Conservation (phyloP, 139 green algal genomes). For the Zygnema circumcarinatum region DNA sequence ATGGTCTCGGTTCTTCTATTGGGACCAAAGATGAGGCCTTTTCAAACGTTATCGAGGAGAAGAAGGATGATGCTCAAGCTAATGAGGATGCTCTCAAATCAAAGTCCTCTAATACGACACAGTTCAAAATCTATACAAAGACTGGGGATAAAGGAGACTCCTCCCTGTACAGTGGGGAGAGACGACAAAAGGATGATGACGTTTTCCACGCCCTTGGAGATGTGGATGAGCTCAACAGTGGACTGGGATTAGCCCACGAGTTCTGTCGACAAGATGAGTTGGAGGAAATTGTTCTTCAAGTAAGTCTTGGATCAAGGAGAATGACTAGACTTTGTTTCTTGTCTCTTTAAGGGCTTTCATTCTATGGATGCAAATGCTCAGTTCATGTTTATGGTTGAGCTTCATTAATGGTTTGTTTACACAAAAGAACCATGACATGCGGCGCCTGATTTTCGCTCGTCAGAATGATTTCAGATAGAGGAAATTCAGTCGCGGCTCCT, state of each 20-base stretch:
- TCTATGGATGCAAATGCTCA: too few species aligned
- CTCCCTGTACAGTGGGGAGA: conserved; percentile 88
- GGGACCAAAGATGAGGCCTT: background rate
- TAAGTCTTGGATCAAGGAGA: conserved; percentile 7
- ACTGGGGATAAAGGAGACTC: conserved; percentile 78
- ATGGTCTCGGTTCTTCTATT: background rate
- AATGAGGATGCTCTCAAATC: background rate
- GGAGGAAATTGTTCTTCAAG: conserved; percentile 40
- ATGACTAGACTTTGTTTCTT: background rate
- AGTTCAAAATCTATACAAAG: conserved; percentile 49
- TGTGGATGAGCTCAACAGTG: conserved; percentile 92
- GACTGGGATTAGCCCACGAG: conserved; percentile 63
- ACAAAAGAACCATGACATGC: too few species aligned
- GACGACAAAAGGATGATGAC: conserved; percentile 80
- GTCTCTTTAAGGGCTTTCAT: too few species aligned
- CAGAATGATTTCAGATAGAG: conserved; percentile 72
- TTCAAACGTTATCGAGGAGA: background rate
- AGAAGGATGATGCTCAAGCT: background rate
- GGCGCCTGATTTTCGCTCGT: too few species aligned
- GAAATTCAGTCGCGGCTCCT: conserved; percentile 88
- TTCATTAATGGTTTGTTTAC: too few species aligned
- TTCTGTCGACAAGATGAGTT: conserved; percentile 33
- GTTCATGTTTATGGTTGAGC: too few species aligned
- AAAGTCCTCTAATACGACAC: background rate
- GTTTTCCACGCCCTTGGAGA: conserved; percentile 89